Evolutionary conservation across 2,329 filamentous ascomycete species (phyloP), one percentile per base, ranked within the genome.

Genomic region (Rhexocercosporidium sp.): DNA sequence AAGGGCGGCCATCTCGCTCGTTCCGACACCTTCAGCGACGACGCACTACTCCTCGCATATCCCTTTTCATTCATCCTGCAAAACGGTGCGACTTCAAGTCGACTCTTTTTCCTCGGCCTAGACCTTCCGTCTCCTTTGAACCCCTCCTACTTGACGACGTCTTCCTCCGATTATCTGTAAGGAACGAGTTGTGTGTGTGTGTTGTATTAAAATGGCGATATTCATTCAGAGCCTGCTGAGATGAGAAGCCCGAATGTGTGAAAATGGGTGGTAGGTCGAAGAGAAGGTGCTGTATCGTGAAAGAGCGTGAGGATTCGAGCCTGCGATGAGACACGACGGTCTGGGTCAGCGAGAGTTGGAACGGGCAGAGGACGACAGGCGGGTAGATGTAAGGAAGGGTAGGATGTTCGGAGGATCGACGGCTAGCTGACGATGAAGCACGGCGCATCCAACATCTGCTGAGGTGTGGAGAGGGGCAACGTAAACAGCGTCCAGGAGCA

Each of bases 1-100:
- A 96, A 84, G 18, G 92, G 92, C 69, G 92, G 92, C 89, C 91
- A 94, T 90, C 92, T 86, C 77, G 91, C 88, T 76, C 92, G 84
- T 81, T 95, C 92, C 69, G 88, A 86, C 66, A 82, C 83, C 78
- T 81, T 84, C 75, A 81, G 76, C 62, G 73, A 75, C n/a, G 69
- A 72, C 41, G 66, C 68, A 66, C 73, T 75, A 65, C 60, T 73
- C 66, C 74, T 72, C 29, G 71, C 62, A 59, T 69, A 75, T 46
- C 62, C 65, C 34, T 74, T 75, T 22, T 70, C 65, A 25, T 66
- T 69, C 73, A 74, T 77, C 31, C 59, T 74, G 54, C 56, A 29
- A 44, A n/a, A 49, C 31, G 20, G 56, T 67, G 65, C 70, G 70
- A 76, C 71, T 59, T 74, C 67, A 69, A 73, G 72, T 71, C 71